Conservation (phyloP, 257 asterid genomes). For the Solanum pinnatisectum region DNA sequence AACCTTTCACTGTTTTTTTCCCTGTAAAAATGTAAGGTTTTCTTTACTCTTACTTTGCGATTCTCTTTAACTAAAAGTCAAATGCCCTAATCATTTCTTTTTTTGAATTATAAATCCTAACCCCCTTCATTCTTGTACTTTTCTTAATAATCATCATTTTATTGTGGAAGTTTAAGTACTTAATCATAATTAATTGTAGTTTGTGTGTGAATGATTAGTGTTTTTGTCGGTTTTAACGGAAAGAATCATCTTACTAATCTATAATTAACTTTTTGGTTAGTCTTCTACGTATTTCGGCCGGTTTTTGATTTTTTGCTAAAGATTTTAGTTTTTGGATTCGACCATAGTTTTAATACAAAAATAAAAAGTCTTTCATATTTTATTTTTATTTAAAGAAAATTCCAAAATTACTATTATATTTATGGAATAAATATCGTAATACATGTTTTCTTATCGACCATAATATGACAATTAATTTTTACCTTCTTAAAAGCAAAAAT, state of each 20-base stretch:
- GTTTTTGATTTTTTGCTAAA: neutral
- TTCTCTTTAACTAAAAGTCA: neutral
- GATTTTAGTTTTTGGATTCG: neutral
- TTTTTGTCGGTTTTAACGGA: neutral
- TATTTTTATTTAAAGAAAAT: too few species aligned
- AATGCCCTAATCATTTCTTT: neutral
- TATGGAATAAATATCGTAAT: neutral
- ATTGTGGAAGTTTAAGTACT: neutral
- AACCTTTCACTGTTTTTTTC: neutral
- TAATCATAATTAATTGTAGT: neutral
- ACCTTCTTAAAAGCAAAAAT: neutral
- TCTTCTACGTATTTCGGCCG: neutral
- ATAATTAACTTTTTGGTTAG: neutral
- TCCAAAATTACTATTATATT: neutral
- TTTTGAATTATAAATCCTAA: neutral
- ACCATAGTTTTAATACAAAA: neutral
- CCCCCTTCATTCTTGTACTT: neutral
- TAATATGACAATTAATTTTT: neutral
- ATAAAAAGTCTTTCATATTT: neutral
- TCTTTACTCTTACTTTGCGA: neutral
- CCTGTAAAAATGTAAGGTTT: neutral
- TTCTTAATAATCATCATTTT: neutral
- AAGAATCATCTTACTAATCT: neutral
- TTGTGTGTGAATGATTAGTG: neutral
- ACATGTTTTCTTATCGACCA: neutral